These are phyloP conservation scores for Yarrowia sp. DNA, from an alignment of 805 yeast species.

Conservation along the genomic window DNA sequence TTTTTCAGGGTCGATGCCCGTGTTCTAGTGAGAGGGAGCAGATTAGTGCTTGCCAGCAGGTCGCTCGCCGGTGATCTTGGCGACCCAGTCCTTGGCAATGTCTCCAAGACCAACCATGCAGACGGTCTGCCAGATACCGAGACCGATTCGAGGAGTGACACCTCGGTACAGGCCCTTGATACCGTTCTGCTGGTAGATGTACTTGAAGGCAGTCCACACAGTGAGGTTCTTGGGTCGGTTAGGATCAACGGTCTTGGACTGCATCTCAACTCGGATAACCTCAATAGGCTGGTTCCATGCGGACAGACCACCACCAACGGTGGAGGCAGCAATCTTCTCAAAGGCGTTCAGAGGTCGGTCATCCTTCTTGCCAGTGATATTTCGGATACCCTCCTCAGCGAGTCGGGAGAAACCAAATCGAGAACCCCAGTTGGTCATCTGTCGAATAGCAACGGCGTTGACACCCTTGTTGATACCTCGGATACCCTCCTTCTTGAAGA, in stretches of 20 bases:
- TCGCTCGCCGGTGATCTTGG: constrained; percentile 56
- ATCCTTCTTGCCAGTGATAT: constrained; percentile 53
- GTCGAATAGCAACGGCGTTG: constrained; percentile 98
- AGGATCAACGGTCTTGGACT: constrained; percentile 89
- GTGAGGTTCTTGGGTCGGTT: constrained; percentile 90
- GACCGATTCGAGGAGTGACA: constrained; percentile 93
- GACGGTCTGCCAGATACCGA: constrained; percentile 97
- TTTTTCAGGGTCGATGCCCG: too few relatives aligned
- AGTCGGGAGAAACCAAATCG: constrained; percentile 90
- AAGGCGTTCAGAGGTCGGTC: constrained; percentile 63
- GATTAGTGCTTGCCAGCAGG: constrained; percentile 47
- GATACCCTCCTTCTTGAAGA: constrained; percentile 82
- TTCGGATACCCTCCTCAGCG: constrained; percentile 81
- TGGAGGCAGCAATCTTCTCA: constrained; percentile 83
- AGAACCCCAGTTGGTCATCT: constrained; percentile 99
- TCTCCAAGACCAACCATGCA: constrained; percentile 99
- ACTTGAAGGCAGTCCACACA: constrained; percentile 71
- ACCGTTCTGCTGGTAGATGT: constrained; percentile 81
- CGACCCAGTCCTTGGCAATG: constrained; percentile 74
- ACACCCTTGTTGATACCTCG: constrained; percentile 97
- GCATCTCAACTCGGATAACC: constrained; percentile 97
- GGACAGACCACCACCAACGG: constrained; percentile 93
- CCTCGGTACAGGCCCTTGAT: constrained; percentile 91
- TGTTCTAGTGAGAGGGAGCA: too few relatives aligned
- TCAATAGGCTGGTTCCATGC: constrained; percentile 99